Conservation (phyloP, 202 grass and related monocot species). For the Alloteropsis angusta region DNA sequence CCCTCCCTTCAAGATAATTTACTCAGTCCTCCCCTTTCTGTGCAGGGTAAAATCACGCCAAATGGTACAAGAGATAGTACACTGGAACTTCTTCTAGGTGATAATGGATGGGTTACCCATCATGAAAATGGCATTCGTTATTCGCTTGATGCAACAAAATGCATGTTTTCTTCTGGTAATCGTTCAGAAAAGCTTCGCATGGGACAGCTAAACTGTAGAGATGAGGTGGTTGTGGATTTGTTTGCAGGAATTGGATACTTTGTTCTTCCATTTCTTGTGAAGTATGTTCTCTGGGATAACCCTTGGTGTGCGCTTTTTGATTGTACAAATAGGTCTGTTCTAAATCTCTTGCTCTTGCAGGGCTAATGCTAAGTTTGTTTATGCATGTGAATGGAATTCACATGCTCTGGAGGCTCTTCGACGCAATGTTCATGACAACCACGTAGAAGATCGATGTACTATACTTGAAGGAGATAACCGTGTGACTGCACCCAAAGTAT, state of each 20-base stretch:
- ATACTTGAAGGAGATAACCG: slow-evolving; percentile 96
- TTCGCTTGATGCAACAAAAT: slow-evolving; percentile 88
- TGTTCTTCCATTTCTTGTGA: slow-evolving; percentile 87
- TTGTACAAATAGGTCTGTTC: slow-evolving; percentile 6
- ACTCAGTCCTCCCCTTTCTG: slow-evolving; percentile 11
- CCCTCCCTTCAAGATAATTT: slow-evolving; percentile 7
- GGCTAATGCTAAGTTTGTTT: slow-evolving; percentile 81
- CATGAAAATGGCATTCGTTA: slow-evolving; percentile 82
- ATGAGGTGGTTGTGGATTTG: slow-evolving; percentile 82
- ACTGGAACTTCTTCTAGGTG: slow-evolving; percentile 69
- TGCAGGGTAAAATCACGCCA: slow-evolving; percentile 68
- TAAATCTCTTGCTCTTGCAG: slow-evolving; percentile 36
- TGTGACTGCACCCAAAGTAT: slow-evolving; percentile 74
- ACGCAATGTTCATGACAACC: slow-evolving; percentile 58
- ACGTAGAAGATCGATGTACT: slow-evolving; percentile 64
- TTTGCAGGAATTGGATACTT: slow-evolving; percentile 99
- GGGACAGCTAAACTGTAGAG: slow-evolving; percentile 59
- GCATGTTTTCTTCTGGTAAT: slow-evolving; percentile 98
- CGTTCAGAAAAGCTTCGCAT: slow-evolving; percentile 88
- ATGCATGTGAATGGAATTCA: slow-evolving; percentile 95
- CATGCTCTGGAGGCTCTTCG: slow-evolving; percentile 74
- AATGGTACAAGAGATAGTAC: slow-evolving; percentile 92
- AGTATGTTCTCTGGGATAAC: slow-evolving; percentile 39
- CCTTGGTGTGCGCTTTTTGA: neutral
- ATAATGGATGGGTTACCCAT: slow-evolving; percentile 73